These are phyloP conservation scores for Tolypocladium guangdongense DNA, from an alignment of 2,329 filamentous ascomycete genomes.

Conservation along the genomic window DNA sequence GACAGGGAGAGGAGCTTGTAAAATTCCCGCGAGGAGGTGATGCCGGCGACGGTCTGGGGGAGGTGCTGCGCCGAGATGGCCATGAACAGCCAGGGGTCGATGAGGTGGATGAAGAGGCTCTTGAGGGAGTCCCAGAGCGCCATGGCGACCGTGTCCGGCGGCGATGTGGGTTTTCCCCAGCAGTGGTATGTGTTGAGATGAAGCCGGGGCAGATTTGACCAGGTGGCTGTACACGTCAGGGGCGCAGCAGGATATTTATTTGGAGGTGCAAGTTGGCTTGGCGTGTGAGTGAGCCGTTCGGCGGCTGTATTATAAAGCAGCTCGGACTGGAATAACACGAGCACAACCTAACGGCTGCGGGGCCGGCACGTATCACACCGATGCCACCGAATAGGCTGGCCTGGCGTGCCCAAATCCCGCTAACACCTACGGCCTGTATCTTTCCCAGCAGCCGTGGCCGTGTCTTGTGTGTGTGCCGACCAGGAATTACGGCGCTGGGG, in stretches of 20 bases:
- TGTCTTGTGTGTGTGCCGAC: neutral
- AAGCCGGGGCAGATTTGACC: neutral
- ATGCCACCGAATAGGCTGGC: neutral
- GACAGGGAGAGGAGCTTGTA: slow-evolving; percentile 28
- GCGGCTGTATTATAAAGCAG: neutral
- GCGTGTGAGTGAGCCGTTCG: neutral
- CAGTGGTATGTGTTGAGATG: neutral
- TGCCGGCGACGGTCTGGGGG: slow-evolving; percentile 34
- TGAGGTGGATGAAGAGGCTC: slow-evolving; percentile 21
- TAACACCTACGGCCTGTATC: too few species aligned
- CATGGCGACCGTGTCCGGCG: slow-evolving; percentile 9
- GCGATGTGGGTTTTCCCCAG: neutral
- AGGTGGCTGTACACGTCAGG: neutral
- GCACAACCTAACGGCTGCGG: neutral
- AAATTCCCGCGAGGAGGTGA: slow-evolving; percentile 25
- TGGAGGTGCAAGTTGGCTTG: neutral
- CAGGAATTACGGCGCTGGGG: neutral
- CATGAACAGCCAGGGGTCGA: slow-evolving; percentile 44
- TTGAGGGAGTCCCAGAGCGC: slow-evolving; percentile 10
- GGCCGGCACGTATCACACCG: neutral
- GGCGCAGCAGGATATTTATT: neutral
- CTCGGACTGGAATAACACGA: neutral
- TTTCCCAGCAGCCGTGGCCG: neutral
- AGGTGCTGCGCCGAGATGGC: slow-evolving; percentile 35
- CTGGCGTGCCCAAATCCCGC: neutral